Conservation (phyloP, 164 flowering plant species). For the Chloranthus sessilifolius region DNA sequence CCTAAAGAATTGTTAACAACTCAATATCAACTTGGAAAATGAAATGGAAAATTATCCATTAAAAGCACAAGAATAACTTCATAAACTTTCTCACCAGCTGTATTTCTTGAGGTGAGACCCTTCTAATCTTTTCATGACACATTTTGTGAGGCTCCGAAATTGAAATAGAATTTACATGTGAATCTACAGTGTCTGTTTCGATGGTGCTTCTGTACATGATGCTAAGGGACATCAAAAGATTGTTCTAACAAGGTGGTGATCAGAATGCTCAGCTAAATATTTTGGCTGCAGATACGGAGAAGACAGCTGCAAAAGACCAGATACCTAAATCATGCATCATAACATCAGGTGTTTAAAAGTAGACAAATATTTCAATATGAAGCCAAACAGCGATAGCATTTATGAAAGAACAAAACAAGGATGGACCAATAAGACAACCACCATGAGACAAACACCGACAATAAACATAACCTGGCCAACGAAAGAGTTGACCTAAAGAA, state of each 20-base stretch:
- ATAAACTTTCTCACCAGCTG: background rate
- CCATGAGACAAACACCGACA: too few relatives aligned
- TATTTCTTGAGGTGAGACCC: background rate
- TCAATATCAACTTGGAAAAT: too few relatives aligned
- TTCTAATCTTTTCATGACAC: background rate
- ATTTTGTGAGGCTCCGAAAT: background rate
- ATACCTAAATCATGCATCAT: background rate
- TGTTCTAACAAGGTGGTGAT: background rate
- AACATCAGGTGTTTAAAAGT: too few relatives aligned
- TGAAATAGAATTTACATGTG: background rate
- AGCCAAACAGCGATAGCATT: too few relatives aligned
- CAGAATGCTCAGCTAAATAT: background rate
- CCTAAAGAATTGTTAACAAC: too few relatives aligned
- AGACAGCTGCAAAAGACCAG: background rate
- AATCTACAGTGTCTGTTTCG: background rate
- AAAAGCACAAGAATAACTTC: background rate
- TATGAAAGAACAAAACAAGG: too few relatives aligned
- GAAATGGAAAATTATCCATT: too few relatives aligned
- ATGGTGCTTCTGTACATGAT: background rate
- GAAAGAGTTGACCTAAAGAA: too few relatives aligned
- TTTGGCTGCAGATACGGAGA: background rate
- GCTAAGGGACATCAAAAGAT: background rate
- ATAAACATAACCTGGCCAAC: too few relatives aligned
- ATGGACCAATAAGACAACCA: too few relatives aligned
- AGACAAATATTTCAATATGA: too few relatives aligned